Base-by-base conservation (phyloP, 2,329 filamentous ascomycete species). In the Phaeosphaeriaceae sp. region DNA sequence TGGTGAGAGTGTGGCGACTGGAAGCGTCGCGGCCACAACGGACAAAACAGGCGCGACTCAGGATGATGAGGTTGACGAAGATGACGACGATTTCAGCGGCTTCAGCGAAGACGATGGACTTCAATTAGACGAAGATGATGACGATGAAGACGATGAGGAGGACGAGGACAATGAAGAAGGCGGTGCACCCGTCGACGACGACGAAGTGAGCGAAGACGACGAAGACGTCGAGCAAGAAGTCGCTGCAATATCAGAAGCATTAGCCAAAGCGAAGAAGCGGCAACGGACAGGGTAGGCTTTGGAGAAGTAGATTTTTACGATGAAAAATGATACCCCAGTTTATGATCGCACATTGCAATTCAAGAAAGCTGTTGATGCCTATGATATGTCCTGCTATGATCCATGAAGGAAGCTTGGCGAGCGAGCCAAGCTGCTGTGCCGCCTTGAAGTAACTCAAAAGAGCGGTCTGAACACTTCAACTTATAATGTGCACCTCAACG, bases 251-350 rank as follows among this genome's bases (percentile, higher is more conserved):
- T 76, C 75, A 17, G 65, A 68, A 22, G 75, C 70, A 5, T 50
- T 77, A 15, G 60, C 66, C 1, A 73, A 70, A 44, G 75, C 74
- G 41, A 75, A 75, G 55, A 76, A 75, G 53, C 66, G 70, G 56
- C 67, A 72, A 65, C 62, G 66, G 58, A 70, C 61, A 44, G 48
- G 55, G 9, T 69, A 56, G 27, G 24, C 15, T 50, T 15, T 19
- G 40, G 47, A 46, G 47, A 19, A 51, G 42, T 54, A 63, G 50
- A 51, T 25, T 61, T 53, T 61, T 53, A 68, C 53, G 62, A 67
- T 65, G 41, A 58, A 13, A 13, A 71, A 74, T 70, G 70, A 73
- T 73, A 73, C 68, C 71, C 71, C 58, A 22, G 7, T 46, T 51
- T n/a, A 53, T 36, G 51, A 53, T 22, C 11, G 22, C 24, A 31